Evolutionary conservation across 2,329 filamentous ascomycete species (phyloP).

Genomic region (Aureobasidium subglaciale): DNA sequence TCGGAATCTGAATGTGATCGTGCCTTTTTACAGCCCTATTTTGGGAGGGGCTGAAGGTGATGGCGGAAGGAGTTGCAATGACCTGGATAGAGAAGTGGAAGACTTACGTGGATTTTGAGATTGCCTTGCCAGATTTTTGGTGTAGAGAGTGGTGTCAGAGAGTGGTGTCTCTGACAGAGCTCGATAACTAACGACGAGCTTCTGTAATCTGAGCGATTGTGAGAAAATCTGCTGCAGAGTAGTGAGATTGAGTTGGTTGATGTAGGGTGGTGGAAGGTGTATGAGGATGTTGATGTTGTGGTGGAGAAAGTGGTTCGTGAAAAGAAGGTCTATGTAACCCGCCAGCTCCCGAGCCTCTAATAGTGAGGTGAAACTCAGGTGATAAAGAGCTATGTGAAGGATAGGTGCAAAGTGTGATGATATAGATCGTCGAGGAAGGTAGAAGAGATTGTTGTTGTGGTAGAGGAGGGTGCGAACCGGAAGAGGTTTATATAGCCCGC

Average conservation of each 20-base stretch:
- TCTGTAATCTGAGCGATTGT: neutral
- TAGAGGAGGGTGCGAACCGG: neutral
- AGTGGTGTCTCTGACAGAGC: neutral
- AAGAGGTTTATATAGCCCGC: neutral
- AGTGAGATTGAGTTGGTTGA: neutral
- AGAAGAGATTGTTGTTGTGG: slow-evolving; percentile 1
- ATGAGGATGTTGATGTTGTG: neutral
- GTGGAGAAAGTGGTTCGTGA: too few species aligned
- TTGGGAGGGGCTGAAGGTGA: too few species aligned
- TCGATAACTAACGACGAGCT: neutral
- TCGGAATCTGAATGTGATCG: neutral
- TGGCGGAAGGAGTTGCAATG: too few species aligned
- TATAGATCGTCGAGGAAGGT: too few species aligned
- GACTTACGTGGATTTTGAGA: neutral
- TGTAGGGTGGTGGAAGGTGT: neutral
- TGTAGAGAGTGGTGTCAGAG: too few species aligned
- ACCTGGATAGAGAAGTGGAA: neutral
- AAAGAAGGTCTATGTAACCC: too few species aligned
- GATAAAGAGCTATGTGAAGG: too few species aligned
- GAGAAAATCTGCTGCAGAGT: neutral
- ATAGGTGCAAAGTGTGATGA: too few species aligned
- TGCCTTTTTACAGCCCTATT: neutral
- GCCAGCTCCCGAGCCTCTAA: too few species aligned
- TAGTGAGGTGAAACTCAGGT: too few species aligned
- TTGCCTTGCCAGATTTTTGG: too few species aligned